Percentiles rank a stretch among this genome's conserved stretches.
Conservation (phyloP, 345 rosid genomes). For the Physaria fendleri region DNA sequence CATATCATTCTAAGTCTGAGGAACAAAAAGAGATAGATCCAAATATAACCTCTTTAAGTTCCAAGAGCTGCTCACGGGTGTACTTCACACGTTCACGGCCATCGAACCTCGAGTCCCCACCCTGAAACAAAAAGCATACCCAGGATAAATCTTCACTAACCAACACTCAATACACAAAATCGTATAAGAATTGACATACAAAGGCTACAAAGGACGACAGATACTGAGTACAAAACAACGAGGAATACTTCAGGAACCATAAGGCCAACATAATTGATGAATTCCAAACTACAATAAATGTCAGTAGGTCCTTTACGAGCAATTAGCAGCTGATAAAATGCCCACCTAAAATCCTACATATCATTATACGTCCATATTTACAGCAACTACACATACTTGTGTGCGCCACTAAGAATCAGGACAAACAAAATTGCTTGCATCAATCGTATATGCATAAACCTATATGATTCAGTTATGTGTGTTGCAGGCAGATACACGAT, state of each 20-base stretch:
- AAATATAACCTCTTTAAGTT: no score
- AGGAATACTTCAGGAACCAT: background rate
- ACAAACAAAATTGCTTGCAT: slow-evolving; percentile 12
- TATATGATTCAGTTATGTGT: background rate
- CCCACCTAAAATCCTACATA: slow-evolving; percentile 31
- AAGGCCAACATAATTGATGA: background rate
- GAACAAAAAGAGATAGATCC: slow-evolving; percentile 38
- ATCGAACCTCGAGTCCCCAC: no score
- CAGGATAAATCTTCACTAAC: no score
- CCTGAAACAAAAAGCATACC: no score
- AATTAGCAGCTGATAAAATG: slow-evolving; percentile 14
- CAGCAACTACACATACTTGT: slow-evolving; percentile 29
- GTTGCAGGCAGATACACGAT: background rate
- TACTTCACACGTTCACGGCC: no score
- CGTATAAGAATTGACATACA: background rate
- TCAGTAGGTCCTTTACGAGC: slow-evolving; percentile 32
- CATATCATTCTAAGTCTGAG: background rate
- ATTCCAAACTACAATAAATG: background rate
- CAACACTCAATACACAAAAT: no score
- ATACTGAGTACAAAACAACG: background rate
- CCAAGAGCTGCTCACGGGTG: no score
- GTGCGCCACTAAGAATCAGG: slow-evolving; percentile 39
- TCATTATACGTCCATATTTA: slow-evolving; percentile 27
- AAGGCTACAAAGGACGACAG: background rate
- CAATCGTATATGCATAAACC: background rate